Conservation (phyloP, 768 basidiomycete species). For the Tylopilus vinaceipallidus region DNA sequence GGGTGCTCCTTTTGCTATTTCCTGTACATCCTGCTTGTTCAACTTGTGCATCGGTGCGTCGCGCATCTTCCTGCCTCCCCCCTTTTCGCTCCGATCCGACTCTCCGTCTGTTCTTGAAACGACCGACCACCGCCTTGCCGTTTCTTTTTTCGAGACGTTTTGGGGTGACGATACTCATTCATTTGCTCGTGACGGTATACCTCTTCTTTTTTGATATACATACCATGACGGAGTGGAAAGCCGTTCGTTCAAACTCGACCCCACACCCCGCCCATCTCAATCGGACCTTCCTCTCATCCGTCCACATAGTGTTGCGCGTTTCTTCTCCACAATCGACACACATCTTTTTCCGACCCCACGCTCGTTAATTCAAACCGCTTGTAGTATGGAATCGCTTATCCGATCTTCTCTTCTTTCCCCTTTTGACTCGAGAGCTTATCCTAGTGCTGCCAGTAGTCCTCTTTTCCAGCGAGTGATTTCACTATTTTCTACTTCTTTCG, state of each 20-base stretch:
- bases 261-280: constrained; percentile 18
- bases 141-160: background rate
- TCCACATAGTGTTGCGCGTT: constrained; percentile 7
- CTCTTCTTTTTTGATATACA: constrained; percentile 9
- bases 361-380: constrained; percentile 22
- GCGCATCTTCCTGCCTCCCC: background rate
- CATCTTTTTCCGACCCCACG: constrained; percentile 14
- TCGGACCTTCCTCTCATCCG: constrained; percentile 14
- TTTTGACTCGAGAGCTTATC: constrained; percentile 18
- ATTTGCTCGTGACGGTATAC: constrained; percentile 24
- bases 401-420: background rate
- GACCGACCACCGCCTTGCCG: constrained; percentile 11
- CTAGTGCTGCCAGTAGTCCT: constrained; percentile 25
- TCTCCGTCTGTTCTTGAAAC: constrained; percentile 12
- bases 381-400: constrained; percentile 27
- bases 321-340: background rate
- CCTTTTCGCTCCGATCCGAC: constrained; percentile 1
- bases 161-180: constrained; percentile 16
- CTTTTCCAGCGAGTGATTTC: constrained; percentile 7
- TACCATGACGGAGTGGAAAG: constrained; percentile 24
- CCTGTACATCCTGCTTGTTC: constrained; percentile 23
- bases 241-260: constrained; percentile 14
- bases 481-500: no score
- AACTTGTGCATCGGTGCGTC: constrained; percentile 13
- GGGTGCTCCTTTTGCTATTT: constrained; percentile 22